Percentiles rank a stretch among this genome's conserved stretches.
Conservation (phyloP, 306 rosid genomes). For the Albizia julibrissin region DNA sequence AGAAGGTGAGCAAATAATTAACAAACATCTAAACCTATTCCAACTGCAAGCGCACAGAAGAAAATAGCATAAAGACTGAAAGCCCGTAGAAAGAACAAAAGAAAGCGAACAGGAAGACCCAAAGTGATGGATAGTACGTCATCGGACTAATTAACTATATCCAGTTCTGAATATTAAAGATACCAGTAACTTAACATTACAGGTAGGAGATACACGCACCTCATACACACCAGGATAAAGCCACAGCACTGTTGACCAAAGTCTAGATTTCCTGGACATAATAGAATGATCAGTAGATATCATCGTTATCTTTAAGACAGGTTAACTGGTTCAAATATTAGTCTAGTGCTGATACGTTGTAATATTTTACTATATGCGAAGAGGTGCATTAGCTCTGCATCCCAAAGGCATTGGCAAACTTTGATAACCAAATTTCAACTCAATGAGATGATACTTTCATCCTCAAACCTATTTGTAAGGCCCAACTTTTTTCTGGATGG, state of each 20-base stretch:
- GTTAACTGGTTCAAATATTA: not conserved
- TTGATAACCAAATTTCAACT: slow-evolving; percentile 27
- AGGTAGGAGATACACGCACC: slow-evolving; percentile 57
- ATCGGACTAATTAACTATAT: slow-evolving; percentile 16
- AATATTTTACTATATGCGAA: slow-evolving; percentile 19
- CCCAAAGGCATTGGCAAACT: slow-evolving; percentile 25
- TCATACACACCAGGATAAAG: slow-evolving; percentile 96
- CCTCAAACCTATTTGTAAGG: not conserved
- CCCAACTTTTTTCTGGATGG: not conserved
- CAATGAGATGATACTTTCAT: slow-evolving; percentile 18
- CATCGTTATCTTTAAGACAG: slow-evolving; percentile 18
- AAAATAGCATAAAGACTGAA: not conserved
- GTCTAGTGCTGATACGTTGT: slow-evolving; percentile 2
- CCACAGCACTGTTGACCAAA: slow-evolving; percentile 81
- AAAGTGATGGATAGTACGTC: not conserved
- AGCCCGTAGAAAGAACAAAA: not conserved
- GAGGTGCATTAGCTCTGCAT: slow-evolving; percentile 13
- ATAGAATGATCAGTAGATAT: slow-evolving; percentile 34
- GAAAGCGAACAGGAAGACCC: not conserved
- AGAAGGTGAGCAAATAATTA: not conserved
- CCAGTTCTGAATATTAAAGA: slow-evolving; percentile 1
- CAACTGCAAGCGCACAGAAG: not conserved
- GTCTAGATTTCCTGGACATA: slow-evolving; percentile 57
- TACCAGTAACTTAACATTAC: slow-evolving; percentile 6
- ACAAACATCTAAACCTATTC: not conserved